A percentile compares a stretch with the other conserved stretches of the same genome.
Conservation (phyloP, 371 early-diverging fungal species). For the Paramicrosporidium saccamoebae region DNA sequence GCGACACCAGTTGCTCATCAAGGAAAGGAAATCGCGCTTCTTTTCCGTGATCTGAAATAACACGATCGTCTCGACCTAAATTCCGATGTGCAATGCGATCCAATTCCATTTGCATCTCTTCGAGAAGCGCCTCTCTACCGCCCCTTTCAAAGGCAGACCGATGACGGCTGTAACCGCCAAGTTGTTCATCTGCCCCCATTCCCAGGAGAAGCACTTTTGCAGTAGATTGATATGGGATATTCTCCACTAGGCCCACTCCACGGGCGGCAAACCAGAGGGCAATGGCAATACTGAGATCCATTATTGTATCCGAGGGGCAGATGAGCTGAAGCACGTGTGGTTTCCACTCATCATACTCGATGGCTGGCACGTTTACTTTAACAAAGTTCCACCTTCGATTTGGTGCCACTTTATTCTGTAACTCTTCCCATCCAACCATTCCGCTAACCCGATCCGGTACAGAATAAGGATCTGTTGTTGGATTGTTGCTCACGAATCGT, state of each 20-base stretch:
- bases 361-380: conserved; percentile 46
- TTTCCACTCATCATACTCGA: conserved; percentile 15
- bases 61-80: conserved; percentile 70
- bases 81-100: conserved; percentile 50
- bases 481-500: conserved; percentile 9
- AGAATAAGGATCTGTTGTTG: conserved; percentile 2
- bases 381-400: conserved; percentile 51
- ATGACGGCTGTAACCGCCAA: conserved; percentile 72
- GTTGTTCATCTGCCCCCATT: conserved; percentile 80
- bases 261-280: conserved; percentile 83
- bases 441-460: conserved; percentile 76
- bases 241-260: conserved; percentile 11
- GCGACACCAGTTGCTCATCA: conserved; percentile 22
- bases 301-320: conserved; percentile 47
- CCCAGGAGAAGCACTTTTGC: conserved; percentile 56
- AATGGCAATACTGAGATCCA: conserved; percentile 87
- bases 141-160: conserved; percentile 23
- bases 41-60: conserved; percentile 52
- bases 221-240: conserved; percentile 12
- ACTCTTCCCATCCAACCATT: conserved; percentile 15
- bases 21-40: conserved; percentile 73
- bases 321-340: conserved; percentile 26
- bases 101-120: conserved; percentile 50
- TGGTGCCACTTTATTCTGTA: conserved; percentile 21
- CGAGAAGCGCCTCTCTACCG: conserved; percentile 21